phyloP scores from a whole-genome alignment of 2,329 filamentous ascomycete genomes.

The Trichoderma cornu-damae region DNA sequence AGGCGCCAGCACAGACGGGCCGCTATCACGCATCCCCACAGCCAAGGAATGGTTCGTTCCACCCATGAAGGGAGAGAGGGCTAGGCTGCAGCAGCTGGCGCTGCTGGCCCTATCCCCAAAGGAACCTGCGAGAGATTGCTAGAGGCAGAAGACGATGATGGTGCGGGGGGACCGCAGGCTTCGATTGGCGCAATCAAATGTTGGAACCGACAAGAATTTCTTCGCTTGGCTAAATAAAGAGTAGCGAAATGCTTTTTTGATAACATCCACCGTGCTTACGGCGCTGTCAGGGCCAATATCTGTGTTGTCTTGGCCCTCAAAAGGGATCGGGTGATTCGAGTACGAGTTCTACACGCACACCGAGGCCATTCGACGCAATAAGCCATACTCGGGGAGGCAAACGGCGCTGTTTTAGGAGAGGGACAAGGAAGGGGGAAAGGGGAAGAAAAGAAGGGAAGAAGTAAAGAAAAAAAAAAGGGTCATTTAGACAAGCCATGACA shows the following conservation, averaged over 20 bases:
- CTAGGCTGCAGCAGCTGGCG: not conserved
- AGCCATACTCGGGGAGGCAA: not conserved
- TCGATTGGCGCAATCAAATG: not conserved
- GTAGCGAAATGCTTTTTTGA: not conserved
- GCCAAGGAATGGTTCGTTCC: constrained; percentile 19
- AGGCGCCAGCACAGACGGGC: constrained; percentile 31
- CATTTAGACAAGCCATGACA: not conserved
- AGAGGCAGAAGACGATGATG: not conserved
- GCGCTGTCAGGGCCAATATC: not conserved
- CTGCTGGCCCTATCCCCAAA: not conserved
- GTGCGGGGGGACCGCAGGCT: not conserved
- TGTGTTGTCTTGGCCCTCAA: not conserved
- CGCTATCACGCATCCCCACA: constrained; percentile 24
- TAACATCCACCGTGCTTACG: not conserved
- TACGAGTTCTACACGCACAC: not conserved
- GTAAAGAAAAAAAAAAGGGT: not conserved
- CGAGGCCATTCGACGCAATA: not conserved
- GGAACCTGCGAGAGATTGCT: not conserved
- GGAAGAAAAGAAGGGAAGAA: not conserved
- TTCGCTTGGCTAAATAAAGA: not conserved
- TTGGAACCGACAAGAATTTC: not conserved
- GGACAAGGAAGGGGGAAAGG: too few relatives aligned
- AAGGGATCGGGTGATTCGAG: not conserved
- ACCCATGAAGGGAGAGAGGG: not conserved
- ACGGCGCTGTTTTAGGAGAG: not conserved